phyloP scores from a whole-genome alignment of 768 basidiomycete genomes.

The Lentinula guzmanii region DNA sequence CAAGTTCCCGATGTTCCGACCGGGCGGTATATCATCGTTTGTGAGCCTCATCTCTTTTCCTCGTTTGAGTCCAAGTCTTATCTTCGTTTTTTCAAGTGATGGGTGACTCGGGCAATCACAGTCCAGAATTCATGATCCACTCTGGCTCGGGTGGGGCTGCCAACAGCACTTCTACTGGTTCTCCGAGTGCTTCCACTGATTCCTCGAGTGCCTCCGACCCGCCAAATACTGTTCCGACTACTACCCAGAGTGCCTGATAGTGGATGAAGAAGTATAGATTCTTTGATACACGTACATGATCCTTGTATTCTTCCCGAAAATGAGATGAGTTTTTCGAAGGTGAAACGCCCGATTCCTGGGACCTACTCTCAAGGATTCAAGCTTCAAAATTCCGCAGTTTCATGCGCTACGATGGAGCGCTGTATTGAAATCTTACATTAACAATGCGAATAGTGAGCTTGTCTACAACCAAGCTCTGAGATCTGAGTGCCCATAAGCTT shows the following conservation, averaged over 20 bases:
- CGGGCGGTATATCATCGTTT: conserved; percentile 41
- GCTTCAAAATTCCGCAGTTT: not conserved
- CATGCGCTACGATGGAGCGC: not conserved
- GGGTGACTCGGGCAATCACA: conserved; percentile 54
- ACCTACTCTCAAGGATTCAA: not conserved
- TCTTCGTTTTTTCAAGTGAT: conserved; percentile 28
- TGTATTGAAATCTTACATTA: too few relatives aligned
- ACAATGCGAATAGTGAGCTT: too few relatives aligned
- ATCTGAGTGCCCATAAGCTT: not conserved
- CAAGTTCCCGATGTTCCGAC: conserved; percentile 33
- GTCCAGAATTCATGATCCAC: conserved; percentile 40
- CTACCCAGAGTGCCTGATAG: not conserved
- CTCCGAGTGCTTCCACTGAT: not conserved
- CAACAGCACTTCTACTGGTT: not conserved
- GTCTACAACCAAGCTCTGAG: too few relatives aligned
- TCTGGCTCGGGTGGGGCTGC: not conserved
- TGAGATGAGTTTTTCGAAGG: not conserved
- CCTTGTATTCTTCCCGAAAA: not conserved
- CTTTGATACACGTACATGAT: not conserved
- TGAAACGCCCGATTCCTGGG: too few relatives aligned
- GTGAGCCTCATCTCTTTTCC: conserved; percentile 27
- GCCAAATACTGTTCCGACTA: not conserved
- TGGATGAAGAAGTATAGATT: not conserved
- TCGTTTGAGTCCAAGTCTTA: not conserved
- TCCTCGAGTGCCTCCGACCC: not conserved